A percentile compares a stretch with the other conserved stretches of the same genome.
These are phyloP conservation scores for Trichothecium sympodiale DNA, from an alignment of 2,329 filamentous ascomycete genomes.

Conservation along the genomic window DNA sequence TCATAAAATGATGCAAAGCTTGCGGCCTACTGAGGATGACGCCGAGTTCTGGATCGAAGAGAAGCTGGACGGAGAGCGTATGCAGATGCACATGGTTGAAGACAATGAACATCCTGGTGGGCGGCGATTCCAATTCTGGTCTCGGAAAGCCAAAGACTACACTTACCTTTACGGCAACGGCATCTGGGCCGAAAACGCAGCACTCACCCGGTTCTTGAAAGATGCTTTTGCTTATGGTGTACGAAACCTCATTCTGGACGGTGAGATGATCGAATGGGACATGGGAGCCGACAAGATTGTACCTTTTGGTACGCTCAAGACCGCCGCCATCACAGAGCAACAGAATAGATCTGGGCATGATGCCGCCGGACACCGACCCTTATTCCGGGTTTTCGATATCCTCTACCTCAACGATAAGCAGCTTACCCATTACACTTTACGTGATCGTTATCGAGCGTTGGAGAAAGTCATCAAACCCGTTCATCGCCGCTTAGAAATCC, in stretches of 20 bases:
- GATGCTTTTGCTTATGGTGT: conserved; percentile 69
- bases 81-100: conserved; percentile 86
- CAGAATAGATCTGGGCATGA: conserved; percentile 47
- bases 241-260: conserved; percentile 81
- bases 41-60: conserved; percentile 92
- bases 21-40: conserved; percentile 57
- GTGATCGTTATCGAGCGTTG: conserved; percentile 68
- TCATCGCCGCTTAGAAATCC: conserved; percentile 72
- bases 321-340: conserved; percentile 71
- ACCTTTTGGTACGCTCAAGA: conserved; percentile 87
- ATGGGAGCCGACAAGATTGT: conserved; percentile 74
- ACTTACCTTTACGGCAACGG: conserved; percentile 83
- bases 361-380: conserved; percentile 42
- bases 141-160: conserved; percentile 91
- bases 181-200: conserved; percentile 61
- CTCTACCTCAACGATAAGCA: conserved; percentile 74
- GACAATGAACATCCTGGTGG: conserved; percentile 60
- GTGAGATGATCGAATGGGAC: conserved; percentile 99
- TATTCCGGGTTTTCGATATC: conserved; percentile 86
- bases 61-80: conserved; percentile 91
- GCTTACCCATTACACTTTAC: conserved; percentile 71
- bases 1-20: conserved; percentile 62
- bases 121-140: conserved; percentile 77
- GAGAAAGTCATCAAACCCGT: conserved; percentile 58
- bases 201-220: conserved; percentile 69